Evolutionary conservation across 768 basidiomycete genomes (phyloP).

Genomic region (Russula sp.): DNA sequence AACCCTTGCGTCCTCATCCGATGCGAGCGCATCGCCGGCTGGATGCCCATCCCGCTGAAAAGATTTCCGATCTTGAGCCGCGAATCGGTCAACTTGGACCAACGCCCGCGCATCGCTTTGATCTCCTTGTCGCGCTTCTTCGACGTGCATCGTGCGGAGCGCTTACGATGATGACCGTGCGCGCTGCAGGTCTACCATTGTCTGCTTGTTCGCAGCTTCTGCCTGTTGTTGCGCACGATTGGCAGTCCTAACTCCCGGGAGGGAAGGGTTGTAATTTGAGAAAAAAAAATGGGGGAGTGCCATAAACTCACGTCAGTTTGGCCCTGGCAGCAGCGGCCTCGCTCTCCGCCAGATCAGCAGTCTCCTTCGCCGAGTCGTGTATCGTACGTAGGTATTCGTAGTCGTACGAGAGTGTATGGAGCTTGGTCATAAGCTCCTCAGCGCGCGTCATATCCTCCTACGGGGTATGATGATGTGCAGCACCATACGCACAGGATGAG

Average conservation of each 20-base stretch:
- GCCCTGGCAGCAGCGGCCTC: conserved; percentile 71
- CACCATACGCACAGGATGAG: too few relatives aligned
- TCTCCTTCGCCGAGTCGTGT: conserved; percentile 53
- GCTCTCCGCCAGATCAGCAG: conserved; percentile 67
- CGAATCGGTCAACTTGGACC: conserved; percentile 62
- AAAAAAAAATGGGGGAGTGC: too few relatives aligned
- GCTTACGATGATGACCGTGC: conserved; percentile 63
- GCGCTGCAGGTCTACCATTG: conserved; percentile 62
- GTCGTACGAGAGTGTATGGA: conserved; percentile 77
- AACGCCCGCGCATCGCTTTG: conserved; percentile 70
- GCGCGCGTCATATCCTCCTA: conserved; percentile 34
- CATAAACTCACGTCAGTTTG: conserved; percentile 54
- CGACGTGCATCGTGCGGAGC: conserved; percentile 55
- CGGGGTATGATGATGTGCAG: neutral
- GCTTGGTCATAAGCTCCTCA: conserved; percentile 62
- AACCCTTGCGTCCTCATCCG: conserved; percentile 31
- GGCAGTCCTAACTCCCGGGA: conserved; percentile 34
- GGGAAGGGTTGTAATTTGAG: too few relatives aligned
- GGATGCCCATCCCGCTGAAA: conserved; percentile 34
- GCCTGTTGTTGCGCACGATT: conserved; percentile 50
- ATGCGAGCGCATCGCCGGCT: conserved; percentile 44
- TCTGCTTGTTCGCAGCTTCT: conserved; percentile 66
- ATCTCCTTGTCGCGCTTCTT: conserved; percentile 80
- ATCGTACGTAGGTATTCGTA: conserved; percentile 67
- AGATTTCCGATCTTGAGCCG: conserved; percentile 51